phyloP scores from a whole-genome alignment of 768 basidiomycete species.

The Hericium rajendrae region DNA sequence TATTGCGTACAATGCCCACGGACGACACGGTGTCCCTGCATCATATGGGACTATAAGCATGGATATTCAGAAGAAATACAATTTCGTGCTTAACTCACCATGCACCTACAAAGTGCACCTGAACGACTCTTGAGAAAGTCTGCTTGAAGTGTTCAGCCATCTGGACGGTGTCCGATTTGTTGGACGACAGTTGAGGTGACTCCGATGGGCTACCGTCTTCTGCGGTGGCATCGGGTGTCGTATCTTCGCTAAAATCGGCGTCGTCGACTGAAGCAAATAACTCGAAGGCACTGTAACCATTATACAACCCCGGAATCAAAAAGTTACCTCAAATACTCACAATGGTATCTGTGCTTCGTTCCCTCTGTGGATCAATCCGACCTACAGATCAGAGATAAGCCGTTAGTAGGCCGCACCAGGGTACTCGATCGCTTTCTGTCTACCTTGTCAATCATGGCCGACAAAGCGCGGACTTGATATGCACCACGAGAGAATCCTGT shows the following conservation, averaged over 20 bases:
- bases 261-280: constrained; percentile 8
- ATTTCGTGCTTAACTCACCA: too few species aligned
- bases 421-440: too few species aligned
- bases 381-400: constrained; percentile 16
- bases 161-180: background rate
- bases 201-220: background rate
- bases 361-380: constrained; percentile 31
- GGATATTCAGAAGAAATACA: background rate
- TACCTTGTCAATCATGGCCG: constrained; percentile 35
- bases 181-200: too few species aligned
- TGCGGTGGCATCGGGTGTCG: background rate
- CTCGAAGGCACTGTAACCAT: constrained; percentile 27
- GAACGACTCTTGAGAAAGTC: constrained; percentile 11
- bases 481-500: constrained; percentile 40
- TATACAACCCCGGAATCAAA: too few species aligned
- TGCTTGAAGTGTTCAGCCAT: background rate
- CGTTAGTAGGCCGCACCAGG: too few species aligned
- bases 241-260: too few species aligned
- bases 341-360: constrained; percentile 34
- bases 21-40: constrained; percentile 40
- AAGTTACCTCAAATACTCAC: constrained; percentile 12
- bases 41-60: too few species aligned
- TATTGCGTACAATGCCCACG: constrained; percentile 26
- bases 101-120: constrained; percentile 35
- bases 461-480: constrained; percentile 33